Evolutionary conservation across 495 filamentous ascomycete genomes (phyloP).

Genomic region (Parathielavia appendiculata): DNA sequence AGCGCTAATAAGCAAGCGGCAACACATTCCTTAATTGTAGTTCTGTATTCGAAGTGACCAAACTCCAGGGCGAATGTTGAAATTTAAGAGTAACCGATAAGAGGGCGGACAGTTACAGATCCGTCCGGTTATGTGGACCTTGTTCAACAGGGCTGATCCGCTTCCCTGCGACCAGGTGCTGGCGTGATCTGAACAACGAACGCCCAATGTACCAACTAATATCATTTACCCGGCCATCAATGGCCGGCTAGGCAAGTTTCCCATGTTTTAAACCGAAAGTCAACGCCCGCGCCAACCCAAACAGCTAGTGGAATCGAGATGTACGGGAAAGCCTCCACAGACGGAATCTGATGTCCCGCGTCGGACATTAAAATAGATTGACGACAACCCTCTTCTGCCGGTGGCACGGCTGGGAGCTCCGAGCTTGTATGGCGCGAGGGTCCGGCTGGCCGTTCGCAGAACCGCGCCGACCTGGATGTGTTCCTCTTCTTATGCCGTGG

Average conservation of each 20-base stretch:
- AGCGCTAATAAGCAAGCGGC: too few species aligned
- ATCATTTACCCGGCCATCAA: conserved; percentile 6
- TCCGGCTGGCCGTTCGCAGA: not conserved
- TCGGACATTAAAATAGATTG: conserved; percentile 2
- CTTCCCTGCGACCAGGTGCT: too few species aligned
- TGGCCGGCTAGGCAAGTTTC: not conserved
- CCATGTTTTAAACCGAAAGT: not conserved
- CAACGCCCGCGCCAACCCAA: not conserved
- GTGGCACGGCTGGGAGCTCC: not conserved
- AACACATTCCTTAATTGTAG: too few species aligned
- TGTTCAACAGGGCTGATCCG: too few species aligned
- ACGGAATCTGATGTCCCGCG: conserved; percentile 7
- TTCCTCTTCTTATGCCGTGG: not conserved
- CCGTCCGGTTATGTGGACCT: too few species aligned
- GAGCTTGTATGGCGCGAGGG: not conserved
- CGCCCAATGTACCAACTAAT: too few species aligned
- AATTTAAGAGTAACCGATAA: too few species aligned
- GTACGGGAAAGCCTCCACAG: not conserved
- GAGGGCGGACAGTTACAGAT: too few species aligned
- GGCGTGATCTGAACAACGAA: too few species aligned
- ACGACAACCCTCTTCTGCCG: not conserved
- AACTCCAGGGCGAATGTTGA: too few species aligned
- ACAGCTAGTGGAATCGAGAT: not conserved
- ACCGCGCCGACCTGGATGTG: not conserved
- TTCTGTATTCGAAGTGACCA: too few species aligned